Evolutionary conservation across 2,329 filamentous ascomycete genomes (phyloP), one percentile per base, ranked within the genome.

Genomic region (Metarhizium humberi): DNA sequence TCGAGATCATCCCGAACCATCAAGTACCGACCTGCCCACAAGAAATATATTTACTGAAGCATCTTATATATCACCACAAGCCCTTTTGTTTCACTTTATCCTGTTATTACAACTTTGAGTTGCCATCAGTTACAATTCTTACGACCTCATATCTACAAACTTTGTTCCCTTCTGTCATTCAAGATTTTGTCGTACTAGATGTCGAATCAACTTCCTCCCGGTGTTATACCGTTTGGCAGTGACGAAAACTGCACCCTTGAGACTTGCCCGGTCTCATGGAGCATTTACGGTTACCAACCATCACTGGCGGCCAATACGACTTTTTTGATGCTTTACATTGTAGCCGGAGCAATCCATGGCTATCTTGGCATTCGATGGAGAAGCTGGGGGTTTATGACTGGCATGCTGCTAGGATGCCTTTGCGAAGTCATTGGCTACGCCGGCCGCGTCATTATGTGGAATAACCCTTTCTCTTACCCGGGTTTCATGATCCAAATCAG

Each of bases 401-500:
- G 71, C 55, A 79, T 86, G 73, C 60, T 79, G 3, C 61, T 73
- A 6, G 84, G 84, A 32, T 80, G 77, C 60, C 56, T 78, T 10
- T 69, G 76, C 50, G 83, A 85, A 63, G 76, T 85, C 18, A 62
- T 84, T 34, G 84, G 85, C 32, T 87, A 88, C 57, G 69, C 70
- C 1, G 85, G 81, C 2, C 74, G 84, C 3, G 68, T 86, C 32
- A 64, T 81, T 54, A 70, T 84, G 48, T 71, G 79, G 58, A 58
- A 75, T 38, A 79, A 85, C 56, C 80, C 82, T 0, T 87, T 82
- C 62, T 69, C 64, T 47, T 77, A 84, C 61, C 63, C 63, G 8
- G 80, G 75, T 0, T 88, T 87, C 62, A 73, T 86, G 61, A 76
- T 85, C n/a, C 81, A 87, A 63, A 85, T 86, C 56, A 72, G 77